These are phyloP conservation scores for Clarireedia homoeocarpa DNA, from an alignment of 2,329 filamentous ascomycete species.

Conservation along the genomic window DNA sequence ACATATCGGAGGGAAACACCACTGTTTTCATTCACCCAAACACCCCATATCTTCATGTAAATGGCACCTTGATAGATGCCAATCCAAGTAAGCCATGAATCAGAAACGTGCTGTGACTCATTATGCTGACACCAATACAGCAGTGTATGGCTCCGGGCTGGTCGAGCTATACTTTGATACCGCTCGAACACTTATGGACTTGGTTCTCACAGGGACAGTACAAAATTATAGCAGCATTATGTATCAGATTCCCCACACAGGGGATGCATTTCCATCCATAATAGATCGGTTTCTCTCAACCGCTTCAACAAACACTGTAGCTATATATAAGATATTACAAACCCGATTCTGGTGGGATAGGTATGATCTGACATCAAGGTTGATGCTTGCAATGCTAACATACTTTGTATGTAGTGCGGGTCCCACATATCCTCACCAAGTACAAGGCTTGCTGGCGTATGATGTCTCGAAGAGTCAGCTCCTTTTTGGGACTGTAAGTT, in stretches of 20 bases:
- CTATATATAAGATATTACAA: neutral
- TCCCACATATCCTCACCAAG: neutral
- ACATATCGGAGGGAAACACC: neutral
- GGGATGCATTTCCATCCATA: neutral
- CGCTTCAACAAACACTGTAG: neutral
- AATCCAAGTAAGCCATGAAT: neutral
- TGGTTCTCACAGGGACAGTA: neutral
- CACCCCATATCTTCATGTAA: neutral
- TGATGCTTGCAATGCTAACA: neutral
- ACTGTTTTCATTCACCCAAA: neutral
- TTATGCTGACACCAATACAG: neutral
- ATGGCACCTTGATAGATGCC: neutral
- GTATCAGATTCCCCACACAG: neutral
- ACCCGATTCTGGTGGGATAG: conserved; percentile 3
- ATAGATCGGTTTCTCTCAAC: neutral
- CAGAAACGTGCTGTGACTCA: neutral
- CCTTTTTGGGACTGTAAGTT: neutral
- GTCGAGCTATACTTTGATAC: conserved; percentile 1
- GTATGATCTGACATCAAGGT: neutral
- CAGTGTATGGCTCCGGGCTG: neutral
- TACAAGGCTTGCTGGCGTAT: neutral
- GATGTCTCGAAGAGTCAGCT: neutral
- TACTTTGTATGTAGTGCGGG: neutral
- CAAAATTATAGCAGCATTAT: neutral
- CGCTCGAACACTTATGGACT: neutral